phyloP scores from a whole-genome alignment of 768 basidiomycete genomes.

The Auriscalpium microsporum region DNA sequence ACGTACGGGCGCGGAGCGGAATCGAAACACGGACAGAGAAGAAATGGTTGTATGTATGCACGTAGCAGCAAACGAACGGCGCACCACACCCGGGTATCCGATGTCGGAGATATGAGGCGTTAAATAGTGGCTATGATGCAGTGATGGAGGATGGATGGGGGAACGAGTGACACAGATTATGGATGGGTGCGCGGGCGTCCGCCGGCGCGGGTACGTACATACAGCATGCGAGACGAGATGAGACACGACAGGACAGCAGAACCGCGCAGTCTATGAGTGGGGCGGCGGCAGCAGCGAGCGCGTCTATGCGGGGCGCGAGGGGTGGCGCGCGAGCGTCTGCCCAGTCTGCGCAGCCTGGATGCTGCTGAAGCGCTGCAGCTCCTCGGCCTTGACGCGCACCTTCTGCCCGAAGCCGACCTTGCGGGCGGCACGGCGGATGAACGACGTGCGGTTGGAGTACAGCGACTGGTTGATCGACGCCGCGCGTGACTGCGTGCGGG shows the following conservation, averaged over 20 bases:
- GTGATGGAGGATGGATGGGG: neutral
- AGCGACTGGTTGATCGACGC: slow-evolving; percentile 86
- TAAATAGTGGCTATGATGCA: neutral
- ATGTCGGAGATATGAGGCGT: neutral
- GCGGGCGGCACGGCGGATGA: slow-evolving; percentile 81
- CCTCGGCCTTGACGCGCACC: slow-evolving; percentile 75
- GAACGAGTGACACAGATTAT: neutral
- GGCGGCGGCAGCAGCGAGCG: too few species aligned
- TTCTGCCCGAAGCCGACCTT: slow-evolving; percentile 84
- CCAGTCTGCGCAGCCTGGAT: slow-evolving; percentile 81
- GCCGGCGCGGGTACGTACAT: too few species aligned
- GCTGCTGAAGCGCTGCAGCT: slow-evolving; percentile 77
- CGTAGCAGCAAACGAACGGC: neutral
- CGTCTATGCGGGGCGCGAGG: slow-evolving; percentile 40
- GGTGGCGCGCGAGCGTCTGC: slow-evolving; percentile 68
- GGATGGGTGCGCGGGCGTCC: neutral
- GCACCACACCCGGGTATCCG: neutral
- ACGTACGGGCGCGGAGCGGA: neutral
- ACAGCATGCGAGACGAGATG: too few species aligned
- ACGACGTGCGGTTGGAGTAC: slow-evolving; percentile 92
- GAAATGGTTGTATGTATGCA: neutral
- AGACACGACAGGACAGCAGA: too few species aligned
- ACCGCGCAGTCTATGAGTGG: neutral
- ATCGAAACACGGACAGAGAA: neutral
- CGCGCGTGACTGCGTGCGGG: slow-evolving; percentile 82